Conservation (phyloP, 768 basidiomycete species). For the Trametes maxima region DNA sequence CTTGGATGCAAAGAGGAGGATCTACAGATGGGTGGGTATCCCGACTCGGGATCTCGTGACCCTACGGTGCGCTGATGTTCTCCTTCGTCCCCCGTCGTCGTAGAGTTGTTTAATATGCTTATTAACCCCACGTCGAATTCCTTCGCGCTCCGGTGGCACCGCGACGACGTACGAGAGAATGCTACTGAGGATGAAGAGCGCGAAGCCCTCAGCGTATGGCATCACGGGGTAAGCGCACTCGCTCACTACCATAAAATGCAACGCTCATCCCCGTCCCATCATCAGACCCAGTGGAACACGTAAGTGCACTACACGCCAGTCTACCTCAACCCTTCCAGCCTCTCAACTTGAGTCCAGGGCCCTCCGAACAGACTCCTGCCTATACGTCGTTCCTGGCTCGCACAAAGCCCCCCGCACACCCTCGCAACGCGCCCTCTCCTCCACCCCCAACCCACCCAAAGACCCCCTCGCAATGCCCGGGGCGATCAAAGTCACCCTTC, state of each 20-base stretch:
- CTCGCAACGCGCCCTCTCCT: slow-evolving; percentile 60
- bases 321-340: neutral
- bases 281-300: slow-evolving; percentile 85
- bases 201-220: slow-evolving; percentile 57
- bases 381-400: slow-evolving; percentile 71
- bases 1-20: slow-evolving; percentile 59
- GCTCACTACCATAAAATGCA: neutral
- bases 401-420: slow-evolving; percentile 59
- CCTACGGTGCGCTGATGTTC: neutral
- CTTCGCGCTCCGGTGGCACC: slow-evolving; percentile 79
- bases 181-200: slow-evolving; percentile 63
- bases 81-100: too few species aligned
- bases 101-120: slow-evolving; percentile 76
- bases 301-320: slow-evolving; percentile 38
- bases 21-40: slow-evolving; percentile 69
- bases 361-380: slow-evolving; percentile 66
- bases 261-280: neutral
- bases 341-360: slow-evolving; percentile 44
- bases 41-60: neutral
- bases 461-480: slow-evolving; percentile 76
- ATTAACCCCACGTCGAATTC: slow-evolving; percentile 66
- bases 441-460: slow-evolving; percentile 48
- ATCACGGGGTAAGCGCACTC: slow-evolving; percentile 58
- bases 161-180: slow-evolving; percentile 68
- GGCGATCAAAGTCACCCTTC: slow-evolving; percentile 52